These are phyloP conservation scores for Pseudovirgaria hyperparasitica DNA, from an alignment of 2,329 filamentous ascomycete species.

Conservation along the genomic window DNA sequence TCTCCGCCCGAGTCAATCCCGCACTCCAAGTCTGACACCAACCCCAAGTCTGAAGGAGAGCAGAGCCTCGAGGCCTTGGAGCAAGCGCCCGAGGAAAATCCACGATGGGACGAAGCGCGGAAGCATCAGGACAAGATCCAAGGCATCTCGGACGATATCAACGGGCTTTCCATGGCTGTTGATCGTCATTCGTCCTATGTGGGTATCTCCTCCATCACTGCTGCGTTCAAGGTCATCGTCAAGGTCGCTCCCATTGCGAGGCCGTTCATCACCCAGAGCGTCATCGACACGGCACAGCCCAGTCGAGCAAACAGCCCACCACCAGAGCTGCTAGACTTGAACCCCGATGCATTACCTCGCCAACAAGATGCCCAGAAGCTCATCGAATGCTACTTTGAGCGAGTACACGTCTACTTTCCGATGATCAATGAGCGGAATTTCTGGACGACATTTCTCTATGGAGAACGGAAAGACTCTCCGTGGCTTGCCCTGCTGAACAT, in stretches of 20 bases:
- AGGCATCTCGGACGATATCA: conserved; percentile 55
- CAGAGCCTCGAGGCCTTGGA: conserved; percentile 50
- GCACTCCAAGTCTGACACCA: conserved; percentile 12
- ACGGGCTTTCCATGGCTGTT: conserved; percentile 50
- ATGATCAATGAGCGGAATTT: conserved; percentile 63
- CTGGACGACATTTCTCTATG: conserved; percentile 50
- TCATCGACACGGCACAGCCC: conserved; percentile 22
- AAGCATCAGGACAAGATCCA: conserved; percentile 29
- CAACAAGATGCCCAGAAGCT: conserved; percentile 54
- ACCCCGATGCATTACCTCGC: conserved; percentile 36
- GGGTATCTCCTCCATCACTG: conserved; percentile 63
- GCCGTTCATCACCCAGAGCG: conserved; percentile 32
- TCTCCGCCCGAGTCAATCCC: conserved; percentile 15
- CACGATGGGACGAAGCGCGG: conserved; percentile 53
- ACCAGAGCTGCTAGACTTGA: conserved; percentile 18
- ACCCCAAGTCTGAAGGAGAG: conserved; percentile 32
- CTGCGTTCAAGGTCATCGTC: conserved; percentile 57
- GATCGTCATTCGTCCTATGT: conserved; percentile 54
- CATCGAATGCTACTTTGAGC: conserved; percentile 64
- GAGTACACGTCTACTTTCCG: conserved; percentile 58
- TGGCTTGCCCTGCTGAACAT: conserved; percentile 66
- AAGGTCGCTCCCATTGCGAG: conserved; percentile 39
- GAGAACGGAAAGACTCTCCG: conserved; percentile 50
- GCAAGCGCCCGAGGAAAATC: conserved; percentile 52
- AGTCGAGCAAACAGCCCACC: conserved; percentile 24